phyloP scores from a whole-genome alignment of 495 filamentous ascomycete species.

The Daldinia bambusicola region DNA sequence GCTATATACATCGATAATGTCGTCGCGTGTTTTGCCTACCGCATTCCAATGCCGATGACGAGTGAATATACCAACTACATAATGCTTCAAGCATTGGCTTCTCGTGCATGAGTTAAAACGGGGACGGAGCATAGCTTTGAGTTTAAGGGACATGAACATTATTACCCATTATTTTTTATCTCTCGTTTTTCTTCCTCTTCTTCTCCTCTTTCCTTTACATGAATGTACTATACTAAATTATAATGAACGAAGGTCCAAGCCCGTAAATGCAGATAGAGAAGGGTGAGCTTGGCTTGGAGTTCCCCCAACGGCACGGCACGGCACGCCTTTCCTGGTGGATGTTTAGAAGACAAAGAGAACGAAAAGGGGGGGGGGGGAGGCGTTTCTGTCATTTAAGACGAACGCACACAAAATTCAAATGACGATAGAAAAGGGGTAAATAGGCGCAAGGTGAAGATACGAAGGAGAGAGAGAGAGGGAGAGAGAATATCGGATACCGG shows the following conservation, averaged over 20 bases:
- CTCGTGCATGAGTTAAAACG: conserved; percentile 14
- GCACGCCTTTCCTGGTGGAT: conserved; percentile 19
- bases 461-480: conserved; percentile 20
- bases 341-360: conserved; percentile 14
- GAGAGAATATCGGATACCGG: conserved; percentile 10
- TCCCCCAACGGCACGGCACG: conserved; percentile 19
- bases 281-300: conserved; percentile 3
- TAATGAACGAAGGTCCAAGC: conserved; percentile 37
- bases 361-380: background rate
- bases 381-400: background rate
- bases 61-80: conserved; percentile 13
- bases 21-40: background rate
- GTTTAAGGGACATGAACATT: conserved; percentile 25
- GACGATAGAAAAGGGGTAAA: conserved; percentile 23
- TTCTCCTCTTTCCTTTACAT: conserved; percentile 22
- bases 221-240: conserved; percentile 49
- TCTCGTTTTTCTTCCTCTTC: background rate
- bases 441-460: conserved; percentile 18
- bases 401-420: conserved; percentile 7
- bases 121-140: conserved; percentile 16
- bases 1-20: conserved; percentile 30
- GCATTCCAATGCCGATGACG: conserved; percentile 1
- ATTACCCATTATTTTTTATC: background rate
- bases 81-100: conserved; percentile 14
- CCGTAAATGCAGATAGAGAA: conserved; percentile 26